A percentile compares a stretch with the other conserved stretches of the same genome.
These are phyloP conservation scores for Pestalotiopsis sp. DNA, from an alignment of 2,329 filamentous ascomycete species.

Conservation along the genomic window DNA sequence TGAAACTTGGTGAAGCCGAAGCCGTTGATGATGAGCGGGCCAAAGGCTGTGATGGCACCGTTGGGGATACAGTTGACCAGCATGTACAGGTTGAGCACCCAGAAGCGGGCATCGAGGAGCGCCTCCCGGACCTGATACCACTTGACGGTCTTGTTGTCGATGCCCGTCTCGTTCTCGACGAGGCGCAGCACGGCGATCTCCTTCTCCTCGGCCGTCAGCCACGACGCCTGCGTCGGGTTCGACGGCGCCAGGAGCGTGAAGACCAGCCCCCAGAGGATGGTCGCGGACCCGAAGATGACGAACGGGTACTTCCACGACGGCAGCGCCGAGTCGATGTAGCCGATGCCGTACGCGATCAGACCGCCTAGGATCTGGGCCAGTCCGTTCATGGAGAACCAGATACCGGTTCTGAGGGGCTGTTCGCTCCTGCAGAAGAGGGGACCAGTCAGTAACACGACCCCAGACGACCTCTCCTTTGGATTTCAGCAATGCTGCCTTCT, in stretches of 20 bases:
- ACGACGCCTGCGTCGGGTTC: constrained; percentile 56
- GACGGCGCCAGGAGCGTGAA: constrained; percentile 63
- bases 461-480: constrained; percentile 56
- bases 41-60: constrained; percentile 45
- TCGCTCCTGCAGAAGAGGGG: constrained; percentile 44
- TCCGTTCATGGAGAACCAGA: constrained; percentile 64
- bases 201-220: constrained; percentile 53
- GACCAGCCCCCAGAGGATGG: constrained; percentile 60
- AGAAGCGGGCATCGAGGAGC: constrained; percentile 60
- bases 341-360: constrained; percentile 57
- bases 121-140: constrained; percentile 58
- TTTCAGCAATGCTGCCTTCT: constrained; percentile 33
- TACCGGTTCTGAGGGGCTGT: constrained; percentile 62
- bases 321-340: constrained; percentile 58
- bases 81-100: constrained; percentile 58
- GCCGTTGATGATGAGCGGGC: constrained; percentile 1
- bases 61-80: constrained; percentile 63
- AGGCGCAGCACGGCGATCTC: constrained; percentile 58
- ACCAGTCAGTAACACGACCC: constrained; percentile 52
- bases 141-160: constrained; percentile 60
- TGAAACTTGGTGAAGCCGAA: constrained; percentile 6
- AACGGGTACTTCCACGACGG: constrained; percentile 71
- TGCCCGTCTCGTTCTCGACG: constrained; percentile 59
- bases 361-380: constrained; percentile 62
- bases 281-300: constrained; percentile 62